Percentiles rank a stretch among this genome's conserved stretches.
Evolutionary conservation across 352 stramenopile genomes (phyloP).

Genomic region (Phytophthora foliorum): DNA sequence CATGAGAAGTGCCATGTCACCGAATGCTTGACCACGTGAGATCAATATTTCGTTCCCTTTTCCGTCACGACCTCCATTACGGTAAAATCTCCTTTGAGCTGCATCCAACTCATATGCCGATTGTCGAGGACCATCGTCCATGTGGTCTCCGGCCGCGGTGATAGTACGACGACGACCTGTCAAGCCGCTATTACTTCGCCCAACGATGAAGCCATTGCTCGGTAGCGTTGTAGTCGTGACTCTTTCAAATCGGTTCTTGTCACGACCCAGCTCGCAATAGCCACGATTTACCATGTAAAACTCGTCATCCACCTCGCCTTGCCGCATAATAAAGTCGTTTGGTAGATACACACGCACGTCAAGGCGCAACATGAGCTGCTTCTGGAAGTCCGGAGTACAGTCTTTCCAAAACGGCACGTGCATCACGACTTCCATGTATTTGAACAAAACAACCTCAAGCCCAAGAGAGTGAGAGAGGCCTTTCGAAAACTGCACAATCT

Average conservation of each 20-base stretch:
- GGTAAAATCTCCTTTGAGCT: constrained; percentile 31
- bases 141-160: constrained; percentile 3
- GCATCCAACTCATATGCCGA: constrained; percentile 33
- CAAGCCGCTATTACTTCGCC: constrained; percentile 14
- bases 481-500: constrained; percentile 63
- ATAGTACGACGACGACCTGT: constrained; percentile 13
- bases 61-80: constrained; percentile 6
- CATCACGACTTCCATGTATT: constrained; percentile 73
- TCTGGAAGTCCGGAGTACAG: constrained; percentile 69
- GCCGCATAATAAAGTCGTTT: constrained; percentile 77
- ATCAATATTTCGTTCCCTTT: constrained; percentile 22
- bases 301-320: constrained; percentile 64
- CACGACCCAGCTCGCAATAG: constrained; percentile 51
- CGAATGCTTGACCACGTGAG: constrained; percentile 49
- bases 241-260: constrained; percentile 43
- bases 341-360: constrained; percentile 74
- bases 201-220: constrained; percentile 10
- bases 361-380: constrained; percentile 65
- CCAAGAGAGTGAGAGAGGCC: constrained; percentile 60
- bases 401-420: constrained; percentile 68
- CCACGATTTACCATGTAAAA: constrained; percentile 82
- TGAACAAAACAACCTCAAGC: constrained; percentile 68
- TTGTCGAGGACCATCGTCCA: constrained; percentile 19
- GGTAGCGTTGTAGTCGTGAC: constrained; percentile 22
- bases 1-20: constrained; percentile 65